Conservation (phyloP, 352 stramenopile genomes). For the Pythium insidiosum region DNA sequence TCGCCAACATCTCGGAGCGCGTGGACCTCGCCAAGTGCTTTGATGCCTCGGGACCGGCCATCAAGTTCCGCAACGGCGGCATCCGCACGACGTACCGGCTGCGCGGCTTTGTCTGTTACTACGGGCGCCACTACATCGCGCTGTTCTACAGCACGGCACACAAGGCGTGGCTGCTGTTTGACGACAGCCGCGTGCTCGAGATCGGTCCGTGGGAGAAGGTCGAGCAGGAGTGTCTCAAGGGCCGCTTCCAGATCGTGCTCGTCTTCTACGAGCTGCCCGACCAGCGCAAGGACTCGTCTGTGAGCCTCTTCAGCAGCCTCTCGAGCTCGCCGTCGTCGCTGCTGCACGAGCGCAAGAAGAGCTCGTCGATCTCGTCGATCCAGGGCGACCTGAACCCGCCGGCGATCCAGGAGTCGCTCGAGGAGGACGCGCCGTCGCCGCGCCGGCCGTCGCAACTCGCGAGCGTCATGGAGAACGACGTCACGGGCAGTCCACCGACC, state of each 20-base stretch:
- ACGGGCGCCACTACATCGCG: conserved; percentile 75
- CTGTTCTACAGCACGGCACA: conserved; percentile 82
- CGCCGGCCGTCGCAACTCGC: conserved; percentile 19
- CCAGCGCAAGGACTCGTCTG: conserved; percentile 74
- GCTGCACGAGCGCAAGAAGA: conserved; percentile 34
- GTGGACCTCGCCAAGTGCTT: conserved; percentile 75
- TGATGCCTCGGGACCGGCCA: conserved; percentile 51
- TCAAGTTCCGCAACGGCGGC: conserved; percentile 61
- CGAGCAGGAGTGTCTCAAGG: conserved; percentile 67
- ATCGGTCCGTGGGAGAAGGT: conserved; percentile 71
- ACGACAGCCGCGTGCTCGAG: conserved; percentile 72
- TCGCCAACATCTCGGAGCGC: conserved; percentile 56
- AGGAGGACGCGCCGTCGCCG: conserved; percentile 29
- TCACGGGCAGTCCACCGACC: neutral
- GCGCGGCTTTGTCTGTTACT: conserved; percentile 81
- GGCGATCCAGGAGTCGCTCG: conserved; percentile 41
- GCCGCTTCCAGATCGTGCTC: conserved; percentile 75
- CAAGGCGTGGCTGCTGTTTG: conserved; percentile 84
- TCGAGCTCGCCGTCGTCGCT: conserved; percentile 11
- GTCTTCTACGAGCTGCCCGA: conserved; percentile 83
- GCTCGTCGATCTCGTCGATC: conserved; percentile 48
- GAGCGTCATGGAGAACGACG: neutral
- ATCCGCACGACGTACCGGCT: conserved; percentile 71
- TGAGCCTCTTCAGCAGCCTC: conserved; percentile 42
- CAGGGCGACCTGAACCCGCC: conserved; percentile 34